A percentile compares a stretch with the other conserved stretches of the same genome.
phyloP scores from a whole-genome alignment of 805 yeast genomes.

The Candida michaelii region DNA sequence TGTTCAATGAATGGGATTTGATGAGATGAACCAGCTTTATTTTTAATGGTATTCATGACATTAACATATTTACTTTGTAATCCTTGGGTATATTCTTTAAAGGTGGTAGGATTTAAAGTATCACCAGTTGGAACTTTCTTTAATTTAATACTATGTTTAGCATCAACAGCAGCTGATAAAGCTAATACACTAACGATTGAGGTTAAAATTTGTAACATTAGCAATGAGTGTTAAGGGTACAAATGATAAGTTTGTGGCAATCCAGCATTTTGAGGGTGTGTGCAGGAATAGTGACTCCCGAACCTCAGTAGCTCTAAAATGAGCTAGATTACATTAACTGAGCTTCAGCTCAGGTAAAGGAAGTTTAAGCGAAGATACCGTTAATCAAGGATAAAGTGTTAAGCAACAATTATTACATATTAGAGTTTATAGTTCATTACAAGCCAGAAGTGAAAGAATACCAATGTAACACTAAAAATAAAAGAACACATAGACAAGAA shows the following conservation, averaged over 20 bases:
- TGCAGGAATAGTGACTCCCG: conserved; percentile 1
- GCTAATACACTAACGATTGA: conserved; percentile 43
- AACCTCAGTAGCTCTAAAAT: too few relatives aligned
- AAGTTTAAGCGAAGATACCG: too few relatives aligned
- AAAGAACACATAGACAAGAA: too few relatives aligned
- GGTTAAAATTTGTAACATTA: conserved; percentile 31
- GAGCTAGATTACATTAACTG: too few relatives aligned
- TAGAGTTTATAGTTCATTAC: too few relatives aligned
- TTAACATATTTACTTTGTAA: conserved; percentile 63
- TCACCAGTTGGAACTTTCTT: conserved; percentile 59
- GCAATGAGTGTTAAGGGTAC: conserved; percentile 33
- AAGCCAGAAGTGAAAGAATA: too few relatives aligned
- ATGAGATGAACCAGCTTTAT: conserved; percentile 20
- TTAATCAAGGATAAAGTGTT: too few relatives aligned
- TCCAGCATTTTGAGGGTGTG: conserved; percentile 6
- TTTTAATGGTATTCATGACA: conserved; percentile 21
- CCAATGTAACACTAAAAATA: too few relatives aligned
- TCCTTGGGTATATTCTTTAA: conserved; percentile 53
- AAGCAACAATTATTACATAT: too few relatives aligned
- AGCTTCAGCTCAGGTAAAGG: too few relatives aligned
- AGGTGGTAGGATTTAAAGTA: conserved; percentile 50
- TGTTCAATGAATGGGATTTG: conserved; percentile 45
- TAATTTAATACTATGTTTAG: conserved; percentile 54
- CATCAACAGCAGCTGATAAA: conserved; percentile 37
- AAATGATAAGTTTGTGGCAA: conserved; percentile 2